Percentiles rank a stretch among this genome's conserved stretches.
Evolutionary conservation across 129 eudicot genomes (phyloP).

Genomic region (Centaurea solstitialis): DNA sequence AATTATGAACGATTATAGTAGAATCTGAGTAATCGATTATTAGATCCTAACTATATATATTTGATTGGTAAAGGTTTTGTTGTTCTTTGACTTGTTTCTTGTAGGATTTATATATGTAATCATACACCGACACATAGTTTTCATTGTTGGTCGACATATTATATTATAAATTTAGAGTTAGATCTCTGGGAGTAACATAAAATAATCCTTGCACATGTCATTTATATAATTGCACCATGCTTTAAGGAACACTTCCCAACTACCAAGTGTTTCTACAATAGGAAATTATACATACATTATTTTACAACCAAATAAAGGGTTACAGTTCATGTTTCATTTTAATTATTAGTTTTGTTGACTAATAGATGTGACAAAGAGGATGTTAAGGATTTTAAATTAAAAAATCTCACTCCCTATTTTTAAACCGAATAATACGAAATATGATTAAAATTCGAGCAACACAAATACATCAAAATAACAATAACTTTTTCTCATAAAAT

Average conservation of each 20-base stretch:
- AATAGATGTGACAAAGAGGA: too few species aligned
- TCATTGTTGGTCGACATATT: background rate
- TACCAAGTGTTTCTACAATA: constrained; percentile 21
- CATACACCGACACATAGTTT: constrained; percentile 22
- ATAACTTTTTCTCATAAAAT: too few species aligned
- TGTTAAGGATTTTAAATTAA: too few species aligned
- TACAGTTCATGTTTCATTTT: too few species aligned
- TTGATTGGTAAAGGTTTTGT: background rate
- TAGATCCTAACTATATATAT: too few species aligned
- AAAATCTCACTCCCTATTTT: too few species aligned
- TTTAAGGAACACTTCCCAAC: constrained; percentile 20
- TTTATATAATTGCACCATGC: constrained; percentile 33
- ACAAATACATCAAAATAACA: too few species aligned
- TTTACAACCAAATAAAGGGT: too few species aligned
- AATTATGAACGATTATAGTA: too few species aligned
- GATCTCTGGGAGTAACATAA: constrained; percentile 17
- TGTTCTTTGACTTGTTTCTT: background rate
- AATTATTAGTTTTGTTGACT: too few species aligned
- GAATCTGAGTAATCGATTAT: background rate
- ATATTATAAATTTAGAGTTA: constrained; percentile 1
- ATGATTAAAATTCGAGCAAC: too few species aligned
- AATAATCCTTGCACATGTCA: constrained; percentile 16
- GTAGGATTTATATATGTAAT: background rate
- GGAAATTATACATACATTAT: background rate
- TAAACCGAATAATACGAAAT: too few species aligned